Base-by-base conservation (phyloP, 805 yeast species). In the Myxozyma kluyveri region DNA sequence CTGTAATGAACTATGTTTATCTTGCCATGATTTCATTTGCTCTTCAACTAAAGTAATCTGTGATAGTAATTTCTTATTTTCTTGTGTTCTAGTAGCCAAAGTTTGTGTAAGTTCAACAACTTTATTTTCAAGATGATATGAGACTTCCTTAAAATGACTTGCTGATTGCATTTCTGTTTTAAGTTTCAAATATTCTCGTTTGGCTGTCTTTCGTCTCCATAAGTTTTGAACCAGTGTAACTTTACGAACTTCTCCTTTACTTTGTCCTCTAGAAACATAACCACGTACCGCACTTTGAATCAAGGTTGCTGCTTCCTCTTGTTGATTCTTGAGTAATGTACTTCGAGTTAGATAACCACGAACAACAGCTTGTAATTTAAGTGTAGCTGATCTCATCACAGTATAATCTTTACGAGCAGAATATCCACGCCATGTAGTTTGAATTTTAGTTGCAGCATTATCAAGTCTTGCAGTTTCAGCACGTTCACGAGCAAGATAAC, bases 91-190 rank as follows among this genome's bases (percentile, higher is more conserved):
- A 33, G 82, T 71, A 0, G 96, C 81, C 55, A 91, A 75, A 10
- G 84, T 79, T 65, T 91, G 95, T 2, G 97, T 91, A 61, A 93
- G 79, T 69, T 90, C 95, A 60, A 93, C 89, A n/a, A 95, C 97
- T 75, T 95, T 93, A 71, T 93, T 93, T 70, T 93, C 99, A 64
- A 95, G 78, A 67, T 86, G 82, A 72, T 88, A 93, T 63, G 95
- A 89, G 36, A 88, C 95, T 68, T 91, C 96, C 69, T 88, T 82
- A 73, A 88, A 78, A 66, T 85, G 95, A 67, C 84, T 84, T 41
- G 88, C 95, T 14, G 96, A 88, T 67, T 88, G 88, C 27, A 97
- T 96, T 59, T 93, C 98, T n/a, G 77, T 77, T 67, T 81, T 86
- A 68, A 88, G 74, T 51, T 75, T 70, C 57, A 73, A 71, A 62